phyloP scores from a whole-genome alignment of 2,329 filamentous ascomycete species.

The Claviceps maximensis region DNA sequence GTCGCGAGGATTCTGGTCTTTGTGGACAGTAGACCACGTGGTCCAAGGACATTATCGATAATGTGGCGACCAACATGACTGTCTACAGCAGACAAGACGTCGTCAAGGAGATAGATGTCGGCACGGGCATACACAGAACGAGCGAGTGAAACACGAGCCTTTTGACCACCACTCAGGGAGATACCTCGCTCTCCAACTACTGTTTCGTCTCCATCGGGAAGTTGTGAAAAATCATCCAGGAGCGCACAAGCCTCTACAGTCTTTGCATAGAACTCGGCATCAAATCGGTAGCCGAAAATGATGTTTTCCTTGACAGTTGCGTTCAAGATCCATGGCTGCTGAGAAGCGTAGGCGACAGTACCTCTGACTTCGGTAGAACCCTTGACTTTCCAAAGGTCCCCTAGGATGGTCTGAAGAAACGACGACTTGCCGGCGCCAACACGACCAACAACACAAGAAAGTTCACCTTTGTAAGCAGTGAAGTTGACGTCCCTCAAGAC shows the following conservation, averaged over 20 bases:
- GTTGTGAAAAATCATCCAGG: slow-evolving; percentile 74
- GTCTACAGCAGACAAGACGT: slow-evolving; percentile 93
- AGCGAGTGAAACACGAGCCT: slow-evolving; percentile 82
- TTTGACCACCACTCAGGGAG: slow-evolving; percentile 89
- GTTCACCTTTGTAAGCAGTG: slow-evolving; percentile 78
- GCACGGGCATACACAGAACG: slow-evolving; percentile 91
- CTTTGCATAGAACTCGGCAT: slow-evolving; percentile 85
- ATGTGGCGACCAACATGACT: slow-evolving; percentile 92
- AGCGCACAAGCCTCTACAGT: slow-evolving; percentile 87
- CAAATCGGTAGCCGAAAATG: slow-evolving; percentile 87
- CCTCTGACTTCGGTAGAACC: slow-evolving; percentile 76
- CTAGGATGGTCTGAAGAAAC: slow-evolving; percentile 73
- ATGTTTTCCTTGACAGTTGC: slow-evolving; percentile 96
- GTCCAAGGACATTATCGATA: slow-evolving; percentile 84
- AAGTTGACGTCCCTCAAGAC: slow-evolving; percentile 77
- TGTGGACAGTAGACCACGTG: slow-evolving; percentile 63
- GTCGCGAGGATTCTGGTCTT: slow-evolving; percentile 92
- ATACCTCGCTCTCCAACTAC: slow-evolving; percentile 95
- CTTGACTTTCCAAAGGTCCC: slow-evolving; percentile 80
- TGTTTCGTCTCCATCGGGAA: slow-evolving; percentile 92
- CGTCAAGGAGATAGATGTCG: slow-evolving; percentile 92
- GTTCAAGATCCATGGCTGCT: slow-evolving; percentile 95
- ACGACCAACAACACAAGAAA: slow-evolving; percentile 83
- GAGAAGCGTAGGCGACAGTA: slow-evolving; percentile 78
- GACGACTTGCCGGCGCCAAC: slow-evolving; percentile 96